Base-by-base conservation (phyloP, 2,329 filamentous ascomycete species). In the Penicillium rolfsii region DNA sequence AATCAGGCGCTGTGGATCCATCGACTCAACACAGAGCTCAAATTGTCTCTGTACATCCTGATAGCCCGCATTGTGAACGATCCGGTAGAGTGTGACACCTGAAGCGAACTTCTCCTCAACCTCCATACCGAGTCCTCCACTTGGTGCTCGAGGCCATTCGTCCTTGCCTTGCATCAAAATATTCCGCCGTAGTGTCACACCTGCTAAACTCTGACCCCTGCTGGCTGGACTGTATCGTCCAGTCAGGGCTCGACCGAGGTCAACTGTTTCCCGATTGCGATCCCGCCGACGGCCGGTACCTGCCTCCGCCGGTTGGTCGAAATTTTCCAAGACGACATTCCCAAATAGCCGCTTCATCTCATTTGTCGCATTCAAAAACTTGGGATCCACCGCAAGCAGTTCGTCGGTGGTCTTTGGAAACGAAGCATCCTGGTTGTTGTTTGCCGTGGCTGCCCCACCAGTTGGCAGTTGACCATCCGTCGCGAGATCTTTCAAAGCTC, bases 141-240 rank as follows among this genome's bases (percentile, higher is more conserved):
- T 88, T 1, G 91, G 86, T 55, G 88, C 88, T 35, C 86, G 83
- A 3, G 93, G 93, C 93, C 93, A 97, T 54, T 91, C 87, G 65
- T 95, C 91, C 71, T 92, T 93, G 52, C 91, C 91, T 67, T 93
- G 90, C 61, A 96, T 87, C 71, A 97, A 94, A 12, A 91, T 84
- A 71, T 97, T 97, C 38, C 89, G 85, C 48, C 91, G 85, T 33
- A 91, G 81, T 22, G 89, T 88, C 35, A 92, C 82, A 55, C 91
- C 88, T 1, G 88, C 86, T 55, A 95, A 82, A 67, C 85, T 88
- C 67, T 86, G 84, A 1, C 84, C 83, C 26, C 86, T 83, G 16
- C 84, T 84, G 5, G 83, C 83, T 7, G 79, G 79, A 58, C 75
- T 81, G 62, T 84, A 83, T 61, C 81, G 78, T 12, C 83, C 84